These are phyloP conservation scores for Aspergillus glaucus DNA, from an alignment of 2,329 filamentous ascomycete genomes.

Conservation along the genomic window DNA sequence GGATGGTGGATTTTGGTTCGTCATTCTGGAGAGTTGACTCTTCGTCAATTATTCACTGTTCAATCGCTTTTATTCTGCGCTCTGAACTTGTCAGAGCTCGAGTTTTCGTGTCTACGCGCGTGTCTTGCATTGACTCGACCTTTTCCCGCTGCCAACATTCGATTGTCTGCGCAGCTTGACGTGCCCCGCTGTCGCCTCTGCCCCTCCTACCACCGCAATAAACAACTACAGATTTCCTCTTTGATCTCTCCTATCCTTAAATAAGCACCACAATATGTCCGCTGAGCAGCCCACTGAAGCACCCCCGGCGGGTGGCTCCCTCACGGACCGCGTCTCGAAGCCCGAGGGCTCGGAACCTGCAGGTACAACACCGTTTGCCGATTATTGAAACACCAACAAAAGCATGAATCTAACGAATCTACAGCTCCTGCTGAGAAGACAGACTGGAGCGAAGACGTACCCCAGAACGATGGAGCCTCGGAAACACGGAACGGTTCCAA, in stretches of 20 bases:
- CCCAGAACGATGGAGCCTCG: conserved; percentile 34
- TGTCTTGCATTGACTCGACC: background rate
- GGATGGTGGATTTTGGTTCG: conserved; percentile 12
- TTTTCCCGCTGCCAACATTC: background rate
- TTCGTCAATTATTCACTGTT: background rate
- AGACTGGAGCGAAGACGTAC: conserved; percentile 8
- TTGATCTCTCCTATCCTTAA: background rate
- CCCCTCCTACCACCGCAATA: background rate
- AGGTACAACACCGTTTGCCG: conserved; percentile 18
- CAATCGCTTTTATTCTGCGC: background rate
- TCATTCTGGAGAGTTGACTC: conserved; percentile 4
- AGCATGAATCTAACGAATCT: background rate
- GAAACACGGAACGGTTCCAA: conserved; percentile 41
- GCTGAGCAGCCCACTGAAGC: conserved; percentile 25
- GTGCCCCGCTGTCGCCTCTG: conserved; percentile 4
- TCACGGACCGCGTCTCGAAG: conserved; percentile 45
- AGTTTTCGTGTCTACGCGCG: too few relatives aligned
- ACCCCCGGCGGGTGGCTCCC: conserved; percentile 31
- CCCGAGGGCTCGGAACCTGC: conserved; percentile 27
- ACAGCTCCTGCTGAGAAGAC: conserved; percentile 11
- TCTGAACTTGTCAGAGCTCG: too few relatives aligned
- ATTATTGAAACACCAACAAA: background rate
- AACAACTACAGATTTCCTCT: background rate
- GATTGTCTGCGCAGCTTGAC: conserved; percentile 4
- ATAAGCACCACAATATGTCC: conserved; percentile 26